Base-by-base conservation (phyloP, 352 stramenopile species). In the Globisporangium carolinianum region DNA sequence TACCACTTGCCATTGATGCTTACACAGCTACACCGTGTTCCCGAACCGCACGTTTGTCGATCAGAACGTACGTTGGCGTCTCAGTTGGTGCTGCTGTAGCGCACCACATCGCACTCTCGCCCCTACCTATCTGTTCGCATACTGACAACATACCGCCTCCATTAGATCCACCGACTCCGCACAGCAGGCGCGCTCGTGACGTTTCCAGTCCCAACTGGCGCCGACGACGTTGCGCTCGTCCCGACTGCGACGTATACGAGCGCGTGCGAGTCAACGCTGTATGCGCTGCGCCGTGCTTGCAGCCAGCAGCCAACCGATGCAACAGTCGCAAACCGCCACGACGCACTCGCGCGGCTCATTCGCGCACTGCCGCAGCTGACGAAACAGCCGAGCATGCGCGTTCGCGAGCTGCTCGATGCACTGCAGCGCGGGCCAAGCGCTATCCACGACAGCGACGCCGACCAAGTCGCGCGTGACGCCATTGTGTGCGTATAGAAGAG, bases 21-120 rank as follows among this genome's bases (percentile, higher is more conserved):
- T n/a, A 45, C 39, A 39, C n/a, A 88, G 78, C 17, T 87, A 89
- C 57, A 69, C 65, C 0, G 60, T 87, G 51, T 61, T 86, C 43
- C 63, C 24, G 24, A 24, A 24, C 24, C 24, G 24, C 24, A 24
- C 24, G 24, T 24, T 24, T 24, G 24, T 24, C 24, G 24, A 24
- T 24, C 24, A 24, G 24, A 24, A 24, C 24, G 24, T 24, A 24
- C 24, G 24, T 24, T 24, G 24, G 24, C 2, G 24, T 24, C 24
- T 24, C 24, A 24, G 24, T 24, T 24, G 24, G 1, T 24, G 24
- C 24, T 24, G 24, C 24, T 24, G 24, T 24, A 24, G 24, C 24
- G 2, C 24, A 24, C 71, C 18, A 89, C 38, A 85, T 58, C 71
- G 76, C 12, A 85, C 79, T 18, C 83, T 81, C 35, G 66, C 9